Base-by-base conservation (phyloP, 1,284 basidiomycete species). In the Ceratobasidium sp. region DNA sequence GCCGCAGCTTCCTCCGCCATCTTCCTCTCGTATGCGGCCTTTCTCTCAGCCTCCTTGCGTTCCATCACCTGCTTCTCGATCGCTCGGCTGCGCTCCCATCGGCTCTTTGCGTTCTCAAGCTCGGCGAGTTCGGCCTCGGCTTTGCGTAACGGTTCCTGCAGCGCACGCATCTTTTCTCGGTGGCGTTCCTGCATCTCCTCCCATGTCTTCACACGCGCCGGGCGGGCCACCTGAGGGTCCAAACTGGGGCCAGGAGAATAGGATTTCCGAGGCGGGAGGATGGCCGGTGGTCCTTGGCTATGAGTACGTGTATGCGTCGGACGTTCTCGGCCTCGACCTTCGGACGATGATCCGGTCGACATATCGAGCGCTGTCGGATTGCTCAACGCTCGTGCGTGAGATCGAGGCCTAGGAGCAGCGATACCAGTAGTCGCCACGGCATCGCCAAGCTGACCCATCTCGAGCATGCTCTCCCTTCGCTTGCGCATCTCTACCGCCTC, bases 151-250 rank as follows among this genome's bases (percentile, higher is more conserved):
- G 92, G 92, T 34, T 83, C 87, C 79, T 93, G 92, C 77, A 93
- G 78, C 78, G 88, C 87, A 52, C 84, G 85, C 82, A 93, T 86
- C 81, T 91, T 92, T 81, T 92, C 88, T 71, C 90, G 86, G 77
- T 93, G 92, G n/a, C 92, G 84, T 77, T 92, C 91, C 65, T 87
- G 88, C 53, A 93, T 83, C 78, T 93, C 91, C 79, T 93, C 92
- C 78, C 91, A 92, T 1, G 92, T 92, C 64, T 85, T 85, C 28
- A 75, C 52, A 30, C 73, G 73, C 32, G 72, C 48, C 36, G 30
- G 48, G 28, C 39, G 41, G 32, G 26, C 59, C 16, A 21, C 50
- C 87, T 85, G 30, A 89, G 88, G 45, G 21, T 43, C 32, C 16
- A 2, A 9, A 9, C 46, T 26, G 6, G 60, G 41, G 3, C 46